Evolutionary conservation across 2,329 filamentous ascomycete species (phyloP).

Genomic region (Chalara sp.): DNA sequence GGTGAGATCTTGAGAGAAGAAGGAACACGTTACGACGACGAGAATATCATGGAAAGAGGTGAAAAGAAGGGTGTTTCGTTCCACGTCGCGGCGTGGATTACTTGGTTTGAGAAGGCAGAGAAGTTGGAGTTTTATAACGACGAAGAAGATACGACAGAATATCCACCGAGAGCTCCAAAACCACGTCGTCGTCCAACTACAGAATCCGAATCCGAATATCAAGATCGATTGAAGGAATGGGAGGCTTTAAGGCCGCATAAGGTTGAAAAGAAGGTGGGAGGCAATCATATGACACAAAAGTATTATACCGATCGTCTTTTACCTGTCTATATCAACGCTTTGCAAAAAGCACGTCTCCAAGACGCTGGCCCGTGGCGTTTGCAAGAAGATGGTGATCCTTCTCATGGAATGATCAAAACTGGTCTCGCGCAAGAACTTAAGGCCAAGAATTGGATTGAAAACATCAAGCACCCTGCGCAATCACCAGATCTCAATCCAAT

Average conservation of each 20-base stretch:
- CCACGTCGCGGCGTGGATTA: conserved; percentile 6
- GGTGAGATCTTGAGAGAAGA: conserved; percentile 1
- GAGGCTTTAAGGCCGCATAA: conserved; percentile 2
- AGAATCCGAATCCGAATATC: conserved; percentile 3
- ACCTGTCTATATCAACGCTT: conserved; percentile 3
- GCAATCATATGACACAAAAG: conserved; percentile 7
- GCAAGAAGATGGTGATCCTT: no score
- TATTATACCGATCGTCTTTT: conserved; percentile 6
- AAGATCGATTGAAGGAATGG: conserved; percentile 1
- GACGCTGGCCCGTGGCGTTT: no score
- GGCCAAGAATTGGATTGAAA: no score
- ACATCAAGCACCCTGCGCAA: no score
- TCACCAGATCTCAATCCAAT: no score
- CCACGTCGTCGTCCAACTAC: conserved; percentile 1
- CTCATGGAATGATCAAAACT: no score
- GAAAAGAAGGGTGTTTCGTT: neutral
- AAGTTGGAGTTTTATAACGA: conserved; percentile 11
- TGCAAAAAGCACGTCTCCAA: neutral
- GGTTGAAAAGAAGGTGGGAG: conserved; percentile 2
- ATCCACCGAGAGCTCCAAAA: conserved; percentile 1
- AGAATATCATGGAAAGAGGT: conserved; percentile 7
- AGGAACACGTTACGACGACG: neutral
- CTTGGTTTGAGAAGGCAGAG: conserved; percentile 6
- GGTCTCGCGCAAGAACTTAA: no score
- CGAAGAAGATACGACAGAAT: conserved; percentile 4